These are phyloP conservation scores for Bolboschoenus planiculmis DNA, from an alignment of 176 grass and related monocot genomes.

Conservation along the genomic window DNA sequence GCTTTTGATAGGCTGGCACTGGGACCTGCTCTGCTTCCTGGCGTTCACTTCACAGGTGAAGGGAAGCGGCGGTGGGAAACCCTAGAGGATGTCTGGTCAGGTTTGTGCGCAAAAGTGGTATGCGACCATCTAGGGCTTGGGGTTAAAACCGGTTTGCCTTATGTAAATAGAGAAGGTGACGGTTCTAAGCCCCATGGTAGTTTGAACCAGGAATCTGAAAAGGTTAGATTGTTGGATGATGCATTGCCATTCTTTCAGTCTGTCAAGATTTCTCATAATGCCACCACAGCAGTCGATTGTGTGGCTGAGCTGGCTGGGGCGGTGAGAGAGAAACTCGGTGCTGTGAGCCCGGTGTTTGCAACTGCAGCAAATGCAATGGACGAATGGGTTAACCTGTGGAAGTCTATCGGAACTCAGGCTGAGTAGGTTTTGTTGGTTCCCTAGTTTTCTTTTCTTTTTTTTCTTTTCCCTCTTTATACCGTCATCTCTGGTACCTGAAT, in stretches of 20 bases:
- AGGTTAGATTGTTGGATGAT: constrained; percentile 78
- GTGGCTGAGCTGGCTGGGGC: constrained; percentile 56
- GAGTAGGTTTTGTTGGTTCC: constrained; percentile 7
- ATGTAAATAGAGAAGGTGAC: constrained; percentile 62
- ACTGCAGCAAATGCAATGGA: constrained; percentile 70
- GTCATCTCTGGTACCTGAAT: not conserved
- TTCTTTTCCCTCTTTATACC: not conserved
- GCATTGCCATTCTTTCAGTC: constrained; percentile 73
- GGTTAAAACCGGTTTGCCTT: constrained; percentile 83
- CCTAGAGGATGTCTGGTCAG: constrained; percentile 79
- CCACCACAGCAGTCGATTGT: constrained; percentile 53
- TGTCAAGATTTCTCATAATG: constrained; percentile 29
- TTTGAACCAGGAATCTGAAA: constrained; percentile 69
- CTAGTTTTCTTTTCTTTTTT: not conserved
- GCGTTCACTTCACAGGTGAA: constrained; percentile 52
- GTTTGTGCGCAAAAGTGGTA: constrained; percentile 66
- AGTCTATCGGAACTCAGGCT: constrained; percentile 37
- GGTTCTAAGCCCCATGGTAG: constrained; percentile 64
- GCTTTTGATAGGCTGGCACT: constrained; percentile 81
- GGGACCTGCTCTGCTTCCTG: constrained; percentile 71
- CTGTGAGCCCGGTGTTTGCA: constrained; percentile 43
- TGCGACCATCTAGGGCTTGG: constrained; percentile 66
- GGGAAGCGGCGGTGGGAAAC: constrained; percentile 83
- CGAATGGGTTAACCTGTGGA: constrained; percentile 81
- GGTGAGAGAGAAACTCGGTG: constrained; percentile 56